Evolutionary conservation across 2,329 filamentous ascomycete species (phyloP).

Genomic region (Catunica adiposa): DNA sequence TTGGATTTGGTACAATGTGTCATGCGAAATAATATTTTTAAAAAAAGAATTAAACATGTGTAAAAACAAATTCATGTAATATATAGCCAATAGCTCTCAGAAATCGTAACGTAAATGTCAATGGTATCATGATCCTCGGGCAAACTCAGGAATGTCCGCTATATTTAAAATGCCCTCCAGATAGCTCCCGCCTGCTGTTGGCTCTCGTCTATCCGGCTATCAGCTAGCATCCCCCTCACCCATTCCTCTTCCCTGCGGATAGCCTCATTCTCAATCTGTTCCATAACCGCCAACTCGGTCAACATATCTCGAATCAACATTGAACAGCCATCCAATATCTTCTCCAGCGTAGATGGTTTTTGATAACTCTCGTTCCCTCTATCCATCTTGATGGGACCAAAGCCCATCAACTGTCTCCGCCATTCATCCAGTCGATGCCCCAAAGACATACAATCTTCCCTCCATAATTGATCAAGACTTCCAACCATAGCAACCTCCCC

Average conservation of each 20-base stretch:
- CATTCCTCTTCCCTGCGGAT: constrained; percentile 39
- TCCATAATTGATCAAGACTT: constrained; percentile 41
- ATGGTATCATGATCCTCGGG: not conserved
- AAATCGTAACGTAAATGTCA: not conserved
- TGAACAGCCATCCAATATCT: constrained; percentile 32
- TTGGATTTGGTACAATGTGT: too few species aligned
- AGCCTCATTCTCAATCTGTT: constrained; percentile 41
- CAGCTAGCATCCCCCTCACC: constrained; percentile 38
- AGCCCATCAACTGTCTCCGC: constrained; percentile 29
- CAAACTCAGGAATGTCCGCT: too few species aligned
- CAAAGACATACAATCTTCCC: constrained; percentile 37
- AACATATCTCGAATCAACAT: constrained; percentile 41
- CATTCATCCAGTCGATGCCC: constrained; percentile 38
- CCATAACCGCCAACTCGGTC: constrained; percentile 45
- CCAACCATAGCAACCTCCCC: constrained; percentile 33
- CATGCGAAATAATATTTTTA: too few species aligned
- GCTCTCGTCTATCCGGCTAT: constrained; percentile 21
- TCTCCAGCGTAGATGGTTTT: constrained; percentile 24
- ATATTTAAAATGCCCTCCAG: constrained; percentile 26
- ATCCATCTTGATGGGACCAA: constrained; percentile 23
- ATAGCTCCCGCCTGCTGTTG: constrained; percentile 27
- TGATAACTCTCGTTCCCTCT: constrained; percentile 8
- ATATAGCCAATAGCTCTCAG: too few species aligned
- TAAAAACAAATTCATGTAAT: too few species aligned
- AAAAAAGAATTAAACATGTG: too few species aligned